Evolutionary conservation across 2,329 filamentous ascomycete species (phyloP), one percentile per base, ranked within the genome.

Genomic region (Malbranchea zuffiana): DNA sequence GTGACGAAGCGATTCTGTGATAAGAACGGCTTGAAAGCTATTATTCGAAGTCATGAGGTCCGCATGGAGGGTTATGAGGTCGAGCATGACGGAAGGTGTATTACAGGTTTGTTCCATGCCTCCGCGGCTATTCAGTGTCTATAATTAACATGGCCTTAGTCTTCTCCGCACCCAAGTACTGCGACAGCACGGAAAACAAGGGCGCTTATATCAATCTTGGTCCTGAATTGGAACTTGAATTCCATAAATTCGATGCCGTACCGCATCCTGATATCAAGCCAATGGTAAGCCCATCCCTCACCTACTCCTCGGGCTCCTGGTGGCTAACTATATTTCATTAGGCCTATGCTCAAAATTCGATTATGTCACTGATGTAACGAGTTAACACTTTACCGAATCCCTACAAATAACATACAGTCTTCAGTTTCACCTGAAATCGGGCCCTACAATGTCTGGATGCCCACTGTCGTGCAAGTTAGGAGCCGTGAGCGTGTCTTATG

Each of bases 61-160:
- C 78, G 90, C 51, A 98, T 98, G 90, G 87, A 90, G 43, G 90
- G 90, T n/a, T 98, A 96, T 55, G 88, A 98, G 59, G 82, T 94
- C 48, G 88, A 98, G 68, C 90, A 98, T 59, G 82, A 90, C 51
- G 90, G 88, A 46, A 80, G 77, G 50, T 98, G 90, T 59, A 95
- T 98, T 51, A 98, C 90, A 31, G 80, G 80, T 83, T 69, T 47
- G 70, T 7, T 32, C 19, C 37, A 11, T 16, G 29, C 6, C 5
- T 13, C 17, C 24, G 12, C 5, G n/a, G n/a, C n/a, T n/a, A n/a
- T n/a, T n/a, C n/a, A n/a, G n/a, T n/a, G n/a, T n/a, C n/a, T n/a
- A n/a, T n/a, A n/a, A n/a, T n/a, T n/a, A n/a, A n/a, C n/a, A n/a
- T n/a, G n/a, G n/a, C n/a, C 10, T 21, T 32, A 78, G 90, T 98